Evolutionary conservation across 2,329 filamentous ascomycete species (phyloP).

Genomic region (Pseudopithomyces maydicus): DNA sequence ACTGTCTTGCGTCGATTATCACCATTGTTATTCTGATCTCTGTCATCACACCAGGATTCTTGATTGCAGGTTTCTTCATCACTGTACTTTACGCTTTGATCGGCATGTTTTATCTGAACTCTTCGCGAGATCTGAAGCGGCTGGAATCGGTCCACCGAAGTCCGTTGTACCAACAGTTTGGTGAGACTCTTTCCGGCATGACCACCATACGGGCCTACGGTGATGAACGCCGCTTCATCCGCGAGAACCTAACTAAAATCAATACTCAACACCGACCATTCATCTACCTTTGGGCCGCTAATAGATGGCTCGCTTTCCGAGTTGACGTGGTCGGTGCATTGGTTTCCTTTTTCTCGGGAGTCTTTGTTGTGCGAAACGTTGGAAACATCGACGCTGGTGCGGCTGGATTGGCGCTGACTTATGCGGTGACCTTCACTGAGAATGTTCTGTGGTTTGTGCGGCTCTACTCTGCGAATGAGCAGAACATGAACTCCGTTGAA

Average conservation of each 20-base stretch:
- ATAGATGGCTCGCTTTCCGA: constrained; percentile 93
- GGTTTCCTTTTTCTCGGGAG: constrained; percentile 90
- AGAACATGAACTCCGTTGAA: constrained; percentile 99
- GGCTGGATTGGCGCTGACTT: constrained; percentile 91
- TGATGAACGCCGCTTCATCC: constrained; percentile 89
- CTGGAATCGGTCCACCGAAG: constrained; percentile 93
- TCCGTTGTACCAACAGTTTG: constrained; percentile 96
- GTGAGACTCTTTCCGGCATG: constrained; percentile 91
- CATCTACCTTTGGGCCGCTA: constrained; percentile 94
- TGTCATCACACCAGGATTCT: constrained; percentile 85
- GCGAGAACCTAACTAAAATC: constrained; percentile 85
- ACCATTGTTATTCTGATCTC: constrained; percentile 90
- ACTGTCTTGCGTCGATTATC: constrained; percentile 70
- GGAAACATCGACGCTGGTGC: constrained; percentile 86
- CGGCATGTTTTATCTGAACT: constrained; percentile 84
- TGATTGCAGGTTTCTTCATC: constrained; percentile 87
- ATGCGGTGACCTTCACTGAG: constrained; percentile 95
- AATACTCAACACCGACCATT: constrained; percentile 92
- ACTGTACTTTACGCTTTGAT: constrained; percentile 80
- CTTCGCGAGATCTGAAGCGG: constrained; percentile 94
- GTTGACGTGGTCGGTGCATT: constrained; percentile 89
- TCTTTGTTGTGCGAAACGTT: constrained; percentile 84
- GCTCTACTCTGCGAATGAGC: constrained; percentile 91
- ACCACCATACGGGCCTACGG: constrained; percentile 97
- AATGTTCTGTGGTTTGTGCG: constrained; percentile 96